phyloP scores from a whole-genome alignment of 1,284 basidiomycete genomes.

The Microstroma glucosiphilum region DNA sequence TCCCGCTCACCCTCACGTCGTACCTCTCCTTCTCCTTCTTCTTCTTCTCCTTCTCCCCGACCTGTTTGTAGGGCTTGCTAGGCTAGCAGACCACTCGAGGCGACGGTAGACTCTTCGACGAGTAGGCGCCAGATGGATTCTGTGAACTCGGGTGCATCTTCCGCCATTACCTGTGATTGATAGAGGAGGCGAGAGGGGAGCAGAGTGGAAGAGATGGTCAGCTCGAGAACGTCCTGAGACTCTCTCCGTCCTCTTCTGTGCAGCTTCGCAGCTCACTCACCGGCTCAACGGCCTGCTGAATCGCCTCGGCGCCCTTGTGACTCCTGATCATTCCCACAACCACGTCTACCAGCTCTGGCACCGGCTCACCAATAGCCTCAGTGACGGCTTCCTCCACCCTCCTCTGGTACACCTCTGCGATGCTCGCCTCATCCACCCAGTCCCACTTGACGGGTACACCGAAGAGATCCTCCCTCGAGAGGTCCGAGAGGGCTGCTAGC shows the following conservation, averaged over 20 bases:
- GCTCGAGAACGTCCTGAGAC: too few relatives aligned
- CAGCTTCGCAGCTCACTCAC: too few relatives aligned
- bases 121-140: background rate
- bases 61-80: too few relatives aligned
- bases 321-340: background rate
- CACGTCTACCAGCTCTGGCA: conserved; percentile 1
- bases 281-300: conserved; percentile 3
- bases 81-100: background rate
- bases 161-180: background rate
- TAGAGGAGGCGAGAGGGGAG: too few relatives aligned
- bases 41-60: too few relatives aligned
- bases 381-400: background rate
- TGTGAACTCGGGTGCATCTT: background rate
- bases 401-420: background rate
- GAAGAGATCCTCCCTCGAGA: background rate
- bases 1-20: too few relatives aligned
- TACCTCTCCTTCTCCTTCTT: too few relatives aligned
- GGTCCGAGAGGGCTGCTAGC: background rate
- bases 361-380: conserved; percentile 2
- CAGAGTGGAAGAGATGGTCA: too few relatives aligned
- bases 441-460: background rate
- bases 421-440: background rate
- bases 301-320: background rate
- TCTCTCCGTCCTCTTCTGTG: too few relatives aligned
- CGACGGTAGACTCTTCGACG: conserved; percentile 3